Conservation (phyloP, 2,329 filamentous ascomycete genomes). For the Pseudogymnoascus sp. region DNA sequence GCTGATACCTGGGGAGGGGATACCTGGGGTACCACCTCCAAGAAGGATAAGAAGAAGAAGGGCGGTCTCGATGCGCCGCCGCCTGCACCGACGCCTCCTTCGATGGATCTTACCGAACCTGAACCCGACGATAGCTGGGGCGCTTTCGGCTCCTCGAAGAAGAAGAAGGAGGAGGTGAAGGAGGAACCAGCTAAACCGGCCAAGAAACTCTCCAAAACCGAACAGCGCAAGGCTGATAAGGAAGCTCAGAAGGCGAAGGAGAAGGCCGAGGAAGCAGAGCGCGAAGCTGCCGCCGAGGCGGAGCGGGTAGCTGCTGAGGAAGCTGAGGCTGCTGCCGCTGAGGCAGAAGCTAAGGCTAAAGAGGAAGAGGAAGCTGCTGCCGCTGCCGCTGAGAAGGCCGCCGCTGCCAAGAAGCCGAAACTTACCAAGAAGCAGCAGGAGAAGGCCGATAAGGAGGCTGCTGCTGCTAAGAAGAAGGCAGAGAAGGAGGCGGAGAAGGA, state of each 20-base stretch:
- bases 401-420: conserved; percentile 12
- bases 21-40: conserved; percentile 34
- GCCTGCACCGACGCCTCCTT: conserved; percentile 41
- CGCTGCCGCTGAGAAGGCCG: not conserved
- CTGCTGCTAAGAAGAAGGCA: conserved; percentile 28
- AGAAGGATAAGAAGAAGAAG: conserved; percentile 40
- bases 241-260: conserved; percentile 35
- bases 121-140: conserved; percentile 33
- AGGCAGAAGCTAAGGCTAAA: conserved; percentile 24
- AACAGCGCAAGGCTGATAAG: conserved; percentile 43
- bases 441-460: conserved; percentile 37
- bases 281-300: conserved; percentile 20
- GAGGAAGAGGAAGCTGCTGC: conserved; percentile 24
- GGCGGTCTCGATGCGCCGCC: conserved; percentile 37
- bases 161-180: conserved; percentile 37
- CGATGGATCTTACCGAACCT: conserved; percentile 38
- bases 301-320: conserved; percentile 10
- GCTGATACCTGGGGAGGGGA: conserved; percentile 35
- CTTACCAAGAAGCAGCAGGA: conserved; percentile 37
- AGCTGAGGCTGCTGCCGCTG: conserved; percentile 26
- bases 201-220: conserved; percentile 41
- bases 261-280: conserved; percentile 28
- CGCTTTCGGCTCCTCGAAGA: conserved; percentile 30
- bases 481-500: conserved; percentile 31
- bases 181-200: conserved; percentile 28